Conservation (phyloP, 129 eudicot species). For the Arctium minus region DNA sequence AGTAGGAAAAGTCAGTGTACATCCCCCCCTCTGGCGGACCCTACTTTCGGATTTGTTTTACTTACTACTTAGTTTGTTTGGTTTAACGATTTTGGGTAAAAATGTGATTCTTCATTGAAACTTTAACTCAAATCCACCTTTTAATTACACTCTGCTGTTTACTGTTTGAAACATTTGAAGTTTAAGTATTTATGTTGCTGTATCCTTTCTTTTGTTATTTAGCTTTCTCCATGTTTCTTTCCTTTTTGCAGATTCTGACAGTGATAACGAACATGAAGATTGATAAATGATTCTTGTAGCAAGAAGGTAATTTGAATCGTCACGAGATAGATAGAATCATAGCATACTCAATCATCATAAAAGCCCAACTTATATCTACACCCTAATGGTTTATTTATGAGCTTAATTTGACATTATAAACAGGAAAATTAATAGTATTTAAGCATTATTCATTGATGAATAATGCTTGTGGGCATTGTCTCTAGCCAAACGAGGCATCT, state of each 20-base stretch:
- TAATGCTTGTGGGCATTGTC: neutral
- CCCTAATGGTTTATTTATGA: neutral
- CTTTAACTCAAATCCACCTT: neutral
- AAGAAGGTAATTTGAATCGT: conserved; percentile 16
- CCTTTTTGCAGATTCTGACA: conserved; percentile 68
- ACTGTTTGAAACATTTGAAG: neutral
- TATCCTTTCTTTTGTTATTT: neutral
- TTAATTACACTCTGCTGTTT: neutral
- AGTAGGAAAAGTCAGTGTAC: too few relatives aligned
- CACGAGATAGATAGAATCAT: neutral
- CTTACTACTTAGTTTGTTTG: too few relatives aligned
- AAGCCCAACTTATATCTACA: neutral
- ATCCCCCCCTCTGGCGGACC: too few relatives aligned
- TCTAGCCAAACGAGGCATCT: neutral
- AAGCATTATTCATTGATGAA: neutral
- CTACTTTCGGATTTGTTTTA: too few relatives aligned
- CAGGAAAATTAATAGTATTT: neutral
- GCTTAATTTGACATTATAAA: neutral
- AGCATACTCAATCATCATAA: neutral
- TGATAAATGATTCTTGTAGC: conserved; percentile 30
- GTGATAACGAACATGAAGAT: conserved; percentile 81
- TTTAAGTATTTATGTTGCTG: neutral
- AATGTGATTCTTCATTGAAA: neutral
- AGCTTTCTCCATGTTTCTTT: neutral
- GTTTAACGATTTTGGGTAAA: neutral